Conservation (phyloP, 805 yeast genomes). For the Dipodascus albidus region DNA sequence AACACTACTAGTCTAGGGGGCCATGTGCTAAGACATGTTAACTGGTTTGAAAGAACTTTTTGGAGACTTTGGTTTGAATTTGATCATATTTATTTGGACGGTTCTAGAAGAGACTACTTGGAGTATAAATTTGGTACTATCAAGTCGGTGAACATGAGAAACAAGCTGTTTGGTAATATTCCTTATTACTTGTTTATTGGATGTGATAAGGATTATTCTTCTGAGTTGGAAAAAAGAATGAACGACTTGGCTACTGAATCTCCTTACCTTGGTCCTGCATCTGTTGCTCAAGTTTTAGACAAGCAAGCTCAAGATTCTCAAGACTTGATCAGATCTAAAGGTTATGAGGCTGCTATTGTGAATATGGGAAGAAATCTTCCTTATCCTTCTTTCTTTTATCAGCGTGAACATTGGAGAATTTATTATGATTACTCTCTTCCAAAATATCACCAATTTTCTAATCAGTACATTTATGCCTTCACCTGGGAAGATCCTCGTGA, state of each 20-base stretch:
- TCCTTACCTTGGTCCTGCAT: constrained; percentile 62
- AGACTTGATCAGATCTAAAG: constrained; percentile 33
- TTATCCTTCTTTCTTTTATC: constrained; percentile 72
- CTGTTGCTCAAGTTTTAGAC: constrained; percentile 13
- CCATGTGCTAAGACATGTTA: constrained; percentile 52
- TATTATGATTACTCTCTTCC: constrained; percentile 65
- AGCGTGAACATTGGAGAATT: constrained; percentile 66
- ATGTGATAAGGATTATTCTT: constrained; percentile 43
- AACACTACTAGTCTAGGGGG: constrained; percentile 72
- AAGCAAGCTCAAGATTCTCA: constrained; percentile 5
- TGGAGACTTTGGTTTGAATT: constrained; percentile 87
- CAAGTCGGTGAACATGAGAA: constrained; percentile 59
- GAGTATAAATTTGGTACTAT: constrained; percentile 77
- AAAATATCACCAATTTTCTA: constrained; percentile 56
- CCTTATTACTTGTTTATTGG: constrained; percentile 84
- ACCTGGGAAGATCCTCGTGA: constrained; percentile 89
- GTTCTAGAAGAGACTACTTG: constrained; percentile 70
- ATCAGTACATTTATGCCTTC: constrained; percentile 76
- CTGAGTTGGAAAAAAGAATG: constrained; percentile 40
- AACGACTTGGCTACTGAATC: constrained; percentile 72
- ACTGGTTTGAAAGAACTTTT: constrained; percentile 69
- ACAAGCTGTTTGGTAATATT: constrained; percentile 54
- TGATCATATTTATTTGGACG: constrained; percentile 68
- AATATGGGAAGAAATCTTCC: constrained; percentile 58
- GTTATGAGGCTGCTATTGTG: constrained; percentile 62